Evolutionary conservation across 148 eudicot species (phyloP).

Genomic region (Fallopia convolvulus): DNA sequence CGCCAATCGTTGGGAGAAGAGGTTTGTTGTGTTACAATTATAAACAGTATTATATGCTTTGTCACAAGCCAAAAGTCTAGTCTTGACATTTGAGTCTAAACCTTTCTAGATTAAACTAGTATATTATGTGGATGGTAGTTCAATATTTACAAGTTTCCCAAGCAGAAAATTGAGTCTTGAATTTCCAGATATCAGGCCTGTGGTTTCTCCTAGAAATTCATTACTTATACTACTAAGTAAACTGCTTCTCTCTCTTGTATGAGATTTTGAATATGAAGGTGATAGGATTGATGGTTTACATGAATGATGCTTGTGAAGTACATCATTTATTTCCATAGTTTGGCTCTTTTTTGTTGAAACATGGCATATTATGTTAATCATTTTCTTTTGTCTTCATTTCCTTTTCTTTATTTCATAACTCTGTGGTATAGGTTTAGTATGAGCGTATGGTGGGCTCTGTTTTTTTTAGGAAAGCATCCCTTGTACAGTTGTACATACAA

Average conservation of each 20-base stretch:
- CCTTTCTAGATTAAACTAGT: background rate
- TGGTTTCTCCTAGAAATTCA: background rate
- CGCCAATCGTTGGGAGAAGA: constrained; percentile 98
- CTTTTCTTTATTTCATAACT: background rate
- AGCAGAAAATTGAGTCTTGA: background rate
- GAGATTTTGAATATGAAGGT: background rate
- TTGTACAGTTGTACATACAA: background rate
- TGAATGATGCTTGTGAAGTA: background rate
- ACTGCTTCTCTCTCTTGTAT: background rate
- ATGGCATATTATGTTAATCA: background rate
- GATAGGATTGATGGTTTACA: background rate
- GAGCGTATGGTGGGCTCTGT: background rate
- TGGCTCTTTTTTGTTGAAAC: background rate
- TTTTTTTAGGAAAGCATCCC: background rate
- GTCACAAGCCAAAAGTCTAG: background rate
- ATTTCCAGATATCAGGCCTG: background rate
- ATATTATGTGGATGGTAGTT: background rate
- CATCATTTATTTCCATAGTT: background rate
- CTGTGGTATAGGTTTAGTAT: background rate
- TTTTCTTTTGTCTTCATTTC: background rate
- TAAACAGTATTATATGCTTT: background rate
- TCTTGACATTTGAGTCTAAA: no score
- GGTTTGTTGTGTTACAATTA: constrained; percentile 27
- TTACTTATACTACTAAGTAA: background rate
- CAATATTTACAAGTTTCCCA: background rate